Evolutionary conservation across 345 rosid genomes (phyloP).

Genomic region (Salix koriyanagi): DNA sequence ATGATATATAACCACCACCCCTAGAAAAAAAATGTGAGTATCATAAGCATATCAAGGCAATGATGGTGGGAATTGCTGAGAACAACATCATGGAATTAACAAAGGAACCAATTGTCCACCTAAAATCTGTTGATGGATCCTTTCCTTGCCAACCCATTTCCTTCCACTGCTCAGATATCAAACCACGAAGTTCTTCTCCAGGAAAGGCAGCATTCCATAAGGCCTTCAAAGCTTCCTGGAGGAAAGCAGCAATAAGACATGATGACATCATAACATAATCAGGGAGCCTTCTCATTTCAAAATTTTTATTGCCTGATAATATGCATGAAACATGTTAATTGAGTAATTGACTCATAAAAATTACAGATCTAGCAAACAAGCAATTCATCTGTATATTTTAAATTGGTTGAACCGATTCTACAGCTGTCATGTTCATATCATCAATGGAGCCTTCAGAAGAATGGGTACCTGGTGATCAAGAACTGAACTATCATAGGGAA

Average conservation of each 20-base stretch:
- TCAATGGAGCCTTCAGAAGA: background rate
- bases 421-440: background rate
- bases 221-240: conserved; percentile 79
- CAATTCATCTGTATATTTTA: background rate
- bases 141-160: conserved; percentile 99
- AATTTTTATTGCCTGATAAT: background rate
- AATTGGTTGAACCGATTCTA: background rate
- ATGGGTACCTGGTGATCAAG: background rate
- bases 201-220: conserved; percentile 92
- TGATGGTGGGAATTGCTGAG: background rate
- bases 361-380: background rate
- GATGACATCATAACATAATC: background rate
- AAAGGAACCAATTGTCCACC: conserved; percentile 36
- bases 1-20: conserved; percentile 99
- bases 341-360: background rate
- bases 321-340: background rate
- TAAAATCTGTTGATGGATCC: conserved; percentile 99
- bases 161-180: conserved; percentile 99
- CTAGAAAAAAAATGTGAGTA: conserved; percentile 40
- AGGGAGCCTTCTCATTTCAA: background rate
- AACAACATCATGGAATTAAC: background rate
- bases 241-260: conserved; percentile 17
- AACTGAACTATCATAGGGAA: conserved; percentile 64
- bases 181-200: conserved; percentile 73
- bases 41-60: background rate